Evolutionary conservation across 2,329 filamentous ascomycete species (phyloP).

Genomic region (Grosmannia serpens): DNA sequence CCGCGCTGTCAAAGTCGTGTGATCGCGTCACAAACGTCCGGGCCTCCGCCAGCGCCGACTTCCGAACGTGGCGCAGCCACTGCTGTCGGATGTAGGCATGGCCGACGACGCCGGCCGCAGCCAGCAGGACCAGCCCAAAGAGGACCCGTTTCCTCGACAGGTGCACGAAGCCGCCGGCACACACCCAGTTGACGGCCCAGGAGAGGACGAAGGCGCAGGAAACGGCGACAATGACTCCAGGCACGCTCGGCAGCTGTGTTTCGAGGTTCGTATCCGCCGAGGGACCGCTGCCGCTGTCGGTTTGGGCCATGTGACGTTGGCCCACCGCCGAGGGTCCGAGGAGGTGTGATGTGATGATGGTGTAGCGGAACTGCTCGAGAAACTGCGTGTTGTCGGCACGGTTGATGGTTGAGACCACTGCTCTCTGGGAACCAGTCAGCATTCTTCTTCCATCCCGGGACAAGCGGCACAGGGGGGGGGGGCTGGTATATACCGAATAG

Average conservation of each 20-base stretch:
- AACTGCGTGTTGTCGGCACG: slow-evolving; percentile 74
- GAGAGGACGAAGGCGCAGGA: slow-evolving; percentile 56
- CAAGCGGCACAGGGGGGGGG: neutral
- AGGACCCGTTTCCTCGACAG: slow-evolving; percentile 45
- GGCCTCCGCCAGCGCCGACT: slow-evolving; percentile 60
- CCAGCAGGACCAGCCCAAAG: slow-evolving; percentile 31
- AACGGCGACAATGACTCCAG: slow-evolving; percentile 41
- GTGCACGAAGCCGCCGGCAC: slow-evolving; percentile 36
- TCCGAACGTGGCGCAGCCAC: slow-evolving; percentile 68
- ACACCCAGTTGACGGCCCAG: slow-evolving; percentile 62
- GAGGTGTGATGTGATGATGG: slow-evolving; percentile 83
- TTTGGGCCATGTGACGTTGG: slow-evolving; percentile 18
- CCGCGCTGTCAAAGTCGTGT: slow-evolving; percentile 70
- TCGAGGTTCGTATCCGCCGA: slow-evolving; percentile 1
- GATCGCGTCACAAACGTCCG: slow-evolving; percentile 59
- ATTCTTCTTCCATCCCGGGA: neutral
- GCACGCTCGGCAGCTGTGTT: slow-evolving; percentile 18
- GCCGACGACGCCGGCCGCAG: slow-evolving; percentile 46
- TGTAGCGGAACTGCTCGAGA: slow-evolving; percentile 86
- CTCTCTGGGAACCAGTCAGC: slow-evolving; percentile 35
- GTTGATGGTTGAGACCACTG: slow-evolving; percentile 60
- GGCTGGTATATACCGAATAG: slow-evolving; percentile 35
- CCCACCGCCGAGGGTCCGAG: slow-evolving; percentile 53
- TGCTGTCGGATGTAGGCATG: slow-evolving; percentile 67
- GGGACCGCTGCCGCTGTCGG: neutral